phyloP scores from a whole-genome alignment of 768 basidiomycete genomes.

The Ramaria sp. region DNA sequence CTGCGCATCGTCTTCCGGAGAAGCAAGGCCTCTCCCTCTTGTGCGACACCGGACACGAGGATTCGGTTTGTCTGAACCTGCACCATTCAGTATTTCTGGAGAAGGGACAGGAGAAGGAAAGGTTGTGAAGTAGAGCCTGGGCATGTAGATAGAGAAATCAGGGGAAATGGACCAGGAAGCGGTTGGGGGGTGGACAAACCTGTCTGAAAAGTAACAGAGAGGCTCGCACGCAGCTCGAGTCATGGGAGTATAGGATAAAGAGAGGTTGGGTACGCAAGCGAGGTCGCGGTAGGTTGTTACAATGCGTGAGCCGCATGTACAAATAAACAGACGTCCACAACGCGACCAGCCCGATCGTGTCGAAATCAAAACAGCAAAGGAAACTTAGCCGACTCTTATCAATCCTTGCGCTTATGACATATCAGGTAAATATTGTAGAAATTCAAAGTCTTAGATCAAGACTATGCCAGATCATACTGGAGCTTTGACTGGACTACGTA shows the following conservation, averaged over 20 bases:
- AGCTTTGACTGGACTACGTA: too few relatives aligned
- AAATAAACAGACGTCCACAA: slow-evolving; percentile 10
- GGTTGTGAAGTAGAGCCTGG: slow-evolving; percentile 82
- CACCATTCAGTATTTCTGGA: slow-evolving; percentile 52
- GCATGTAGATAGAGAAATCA: background rate
- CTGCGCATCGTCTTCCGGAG: slow-evolving; percentile 62
- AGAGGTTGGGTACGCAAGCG: background rate
- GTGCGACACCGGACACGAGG: slow-evolving; percentile 51
- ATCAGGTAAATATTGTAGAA: too few relatives aligned
- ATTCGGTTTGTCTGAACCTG: slow-evolving; percentile 37
- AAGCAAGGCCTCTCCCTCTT: slow-evolving; percentile 46
- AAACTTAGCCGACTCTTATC: too few relatives aligned
- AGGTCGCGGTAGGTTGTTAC: slow-evolving; percentile 2
- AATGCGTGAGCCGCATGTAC: slow-evolving; percentile 5
- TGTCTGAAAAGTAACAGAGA: slow-evolving; percentile 67
- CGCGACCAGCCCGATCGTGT: slow-evolving; percentile 8
- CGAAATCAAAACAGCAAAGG: background rate
- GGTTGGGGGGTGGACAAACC: slow-evolving; percentile 30
- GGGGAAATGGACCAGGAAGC: background rate
- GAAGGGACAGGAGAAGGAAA: slow-evolving; percentile 67
- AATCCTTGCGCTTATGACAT: too few relatives aligned
- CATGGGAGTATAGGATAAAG: slow-evolving; percentile 2
- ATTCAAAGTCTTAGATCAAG: too few relatives aligned
- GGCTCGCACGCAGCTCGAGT: slow-evolving; percentile 44
- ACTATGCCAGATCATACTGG: too few relatives aligned